Evolutionary conservation across 106 monocot species (phyloP), one percentile per base, ranked within the genome.

Genomic region (Alisma plantagoaquatica): DNA sequence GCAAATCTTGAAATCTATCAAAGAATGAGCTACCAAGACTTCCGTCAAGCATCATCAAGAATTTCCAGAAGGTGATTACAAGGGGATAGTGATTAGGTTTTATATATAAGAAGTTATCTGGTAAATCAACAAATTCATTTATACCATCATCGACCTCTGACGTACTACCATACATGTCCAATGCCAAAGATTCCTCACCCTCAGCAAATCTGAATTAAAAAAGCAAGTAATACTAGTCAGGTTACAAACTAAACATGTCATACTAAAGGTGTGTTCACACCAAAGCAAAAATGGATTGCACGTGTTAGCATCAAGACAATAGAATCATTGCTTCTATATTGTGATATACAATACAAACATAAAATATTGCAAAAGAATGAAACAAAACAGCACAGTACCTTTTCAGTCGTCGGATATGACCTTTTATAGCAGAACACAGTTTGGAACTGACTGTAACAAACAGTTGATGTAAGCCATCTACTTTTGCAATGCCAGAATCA

Each of bases 11-110:
- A 44, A 74, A 81, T 46, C 42, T 81, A n/a, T 55, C 51, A 54
- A 87, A 81, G 41, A 77, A 87, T 17, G 86, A 87, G 48, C 31
- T 29, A 4, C 20, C 53, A 3, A 59, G 27, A 11, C 71, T 87
- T 43, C 81, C 81, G 69, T 87, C 86, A 31, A 87, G 74, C 77
- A 87, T 81, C 65, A 72, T 50, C 43, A 87, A 30, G 45, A 87
- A 81, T 30, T 87, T 81, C 28, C 30, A 17, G 33, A 81, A 81
- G 15, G 81, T 81, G 3, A 77, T 69, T 3, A 78, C 44, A 10
- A 87, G 58, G 4, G 86, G 86, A 41, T 61, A 87, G 22, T 81
- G 64, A 1, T 51, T 35, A 0, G 9, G 10, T n/a, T 45, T 44
- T 19, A 87, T 23, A 52, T 46, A 30, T 28, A 4, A 1, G 31